Evolutionary conservation across 495 filamentous ascomycete genomes (phyloP), one percentile per base, ranked within the genome.

Genomic region (Eremomyces bilateralis): DNA sequence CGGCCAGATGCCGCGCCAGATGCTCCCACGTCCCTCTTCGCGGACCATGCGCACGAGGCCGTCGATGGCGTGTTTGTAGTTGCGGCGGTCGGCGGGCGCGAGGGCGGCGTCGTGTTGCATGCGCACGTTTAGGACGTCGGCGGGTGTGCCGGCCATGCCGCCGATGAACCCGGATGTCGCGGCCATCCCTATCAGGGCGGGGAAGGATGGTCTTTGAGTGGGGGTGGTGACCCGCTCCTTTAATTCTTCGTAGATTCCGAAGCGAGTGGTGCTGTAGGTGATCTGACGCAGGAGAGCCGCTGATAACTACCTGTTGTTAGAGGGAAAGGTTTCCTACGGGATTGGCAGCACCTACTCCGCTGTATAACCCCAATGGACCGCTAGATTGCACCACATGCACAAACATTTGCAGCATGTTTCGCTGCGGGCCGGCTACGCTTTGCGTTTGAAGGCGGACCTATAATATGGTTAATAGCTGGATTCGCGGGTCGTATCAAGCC

Each of bases 61-160:
- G 48, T 97, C 76, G 19, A 93, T 50, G 2, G 84, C 90, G 47
- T 95, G 63, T 33, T 69, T 69, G 62, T 97, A 97, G 57, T 91
- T 83, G 16, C 84, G 70, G 2, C 80, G 73, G 42, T 88, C 59
- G 1, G 60, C 61, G 2, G 58, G 46, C 0, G 83, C 79, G 3
- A 93, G 67, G 0, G 84, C 70, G 10, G 79, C 73, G 52, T 95
- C 88, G 59, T 85, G 75, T 54, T 97, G 88, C 88, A 97, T 97
- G 42, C 88, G 82, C 28, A 97, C 88, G 57, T 97, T 97, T 38
- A 94, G 64, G 8, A 97, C 78, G 50, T 97, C 88, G 37, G 85
- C 85, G 0, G 82, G 79, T 55, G 95, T 95, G 37, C 88, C 88
- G 8, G 79, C 77, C 4, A 93, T 51, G 17, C 88, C 88, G 37